Evolutionary conservation across 2,329 filamentous ascomycete species (phyloP).

Genomic region (Apiospora malaysiana): DNA sequence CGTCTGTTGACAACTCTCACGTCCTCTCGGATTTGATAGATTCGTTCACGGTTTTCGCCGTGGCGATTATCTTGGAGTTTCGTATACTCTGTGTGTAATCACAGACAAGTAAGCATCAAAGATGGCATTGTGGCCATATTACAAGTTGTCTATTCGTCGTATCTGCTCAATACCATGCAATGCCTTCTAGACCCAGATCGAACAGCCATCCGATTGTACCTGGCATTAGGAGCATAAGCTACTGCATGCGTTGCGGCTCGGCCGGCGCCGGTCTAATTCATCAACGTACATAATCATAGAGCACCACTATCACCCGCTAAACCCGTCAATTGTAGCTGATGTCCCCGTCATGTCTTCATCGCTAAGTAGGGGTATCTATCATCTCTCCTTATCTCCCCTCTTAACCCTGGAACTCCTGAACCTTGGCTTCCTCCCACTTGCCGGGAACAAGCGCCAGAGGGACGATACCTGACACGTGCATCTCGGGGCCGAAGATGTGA

Average conservation of each 20-base stretch:
- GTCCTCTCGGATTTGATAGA: too few species aligned
- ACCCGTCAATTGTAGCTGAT: slow-evolving; percentile 4
- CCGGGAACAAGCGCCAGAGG: slow-evolving; percentile 81
- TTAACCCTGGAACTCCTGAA: slow-evolving; percentile 67
- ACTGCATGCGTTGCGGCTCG: slow-evolving; percentile 7
- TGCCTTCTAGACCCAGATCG: slow-evolving; percentile 21
- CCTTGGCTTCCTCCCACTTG: slow-evolving; percentile 65
- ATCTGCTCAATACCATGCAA: slow-evolving; percentile 21
- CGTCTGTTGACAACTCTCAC: not conserved
- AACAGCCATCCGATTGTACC: slow-evolving; percentile 3
- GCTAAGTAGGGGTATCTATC: slow-evolving; percentile 18
- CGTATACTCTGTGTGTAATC: not conserved
- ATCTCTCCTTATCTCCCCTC: slow-evolving; percentile 4
- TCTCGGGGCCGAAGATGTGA: slow-evolving; percentile 74
- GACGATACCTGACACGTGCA: slow-evolving; percentile 98
- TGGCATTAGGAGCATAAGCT: slow-evolving; percentile 16
- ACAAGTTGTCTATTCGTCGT: slow-evolving; percentile 25
- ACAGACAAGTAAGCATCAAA: not conserved
- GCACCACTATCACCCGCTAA: slow-evolving; percentile 17
- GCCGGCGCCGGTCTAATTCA: slow-evolving; percentile 23
- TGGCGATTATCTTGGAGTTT: not conserved
- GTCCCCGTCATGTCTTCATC: slow-evolving; percentile 19
- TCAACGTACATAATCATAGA: slow-evolving; percentile 27
- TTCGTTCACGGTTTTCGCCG: not conserved
- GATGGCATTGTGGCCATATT: slow-evolving; percentile 23